Base-by-base conservation (phyloP, 495 filamentous ascomycete species). In the Aspergillus olivimuriae region DNA sequence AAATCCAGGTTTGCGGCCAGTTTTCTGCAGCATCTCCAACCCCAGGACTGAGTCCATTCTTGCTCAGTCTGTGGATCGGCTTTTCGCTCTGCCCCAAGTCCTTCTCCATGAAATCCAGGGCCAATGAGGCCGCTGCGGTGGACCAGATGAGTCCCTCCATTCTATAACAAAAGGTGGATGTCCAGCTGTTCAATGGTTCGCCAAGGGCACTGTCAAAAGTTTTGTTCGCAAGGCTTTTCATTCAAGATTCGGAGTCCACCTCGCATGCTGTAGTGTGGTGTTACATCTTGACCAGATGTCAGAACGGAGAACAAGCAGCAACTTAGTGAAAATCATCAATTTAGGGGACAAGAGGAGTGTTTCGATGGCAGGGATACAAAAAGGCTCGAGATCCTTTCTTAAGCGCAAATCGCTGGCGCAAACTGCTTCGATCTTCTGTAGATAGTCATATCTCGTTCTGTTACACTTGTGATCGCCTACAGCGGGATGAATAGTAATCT, bases 271-370 rank as follows among this genome's bases (percentile, higher is more conserved):
- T 30, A 52, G 42, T 2, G 56, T 49, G 14, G 34, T 43, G 3
- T 55, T 49, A 34, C 51, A 55, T 28, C 12, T 32, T 43, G 34
- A 43, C 47, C 4, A 47, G 44, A 55, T 10, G 41, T 39, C 2
- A 55, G 10, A 20, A 51, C 43, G 44, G 53, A 58, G 15, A 58
- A 38, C 37, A 58, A 26, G 24, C 56, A 58, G 39, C 52, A 55
- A n/a, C 52, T 9, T 7, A 58, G 36, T 12, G 38, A 12, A 55
- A 34, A 19, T 47, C 33, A 0, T 41, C 40, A 3, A 46, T 28
- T 23, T 50, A 40, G n/a, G 56, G 56, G 34, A 55, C 56, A 9
- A 53, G 31, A 12, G 56, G 51, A 16, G 31, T 11, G 2, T 43
- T 44, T 12, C 56, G 56, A 12, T 39, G 28, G 6, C 9, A 26